Percentiles rank a stretch among this genome's conserved stretches.
phyloP scores from a whole-genome alignment of 2,329 filamentous ascomycete genomes.

The Pseudogymnoascus pannorum region DNA sequence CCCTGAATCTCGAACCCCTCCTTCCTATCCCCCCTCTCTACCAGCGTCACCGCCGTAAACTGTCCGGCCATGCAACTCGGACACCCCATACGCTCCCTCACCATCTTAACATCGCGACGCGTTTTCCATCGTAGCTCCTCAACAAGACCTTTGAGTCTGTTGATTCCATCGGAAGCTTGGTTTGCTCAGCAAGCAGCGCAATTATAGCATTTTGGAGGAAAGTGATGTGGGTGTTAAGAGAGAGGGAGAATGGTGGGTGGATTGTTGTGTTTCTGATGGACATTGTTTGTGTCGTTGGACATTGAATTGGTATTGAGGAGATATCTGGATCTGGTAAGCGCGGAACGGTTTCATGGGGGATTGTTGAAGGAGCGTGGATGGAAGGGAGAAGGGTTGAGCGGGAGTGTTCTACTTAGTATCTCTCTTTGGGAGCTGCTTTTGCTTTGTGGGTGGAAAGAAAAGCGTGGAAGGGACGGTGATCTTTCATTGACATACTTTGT shows the following conservation, averaged over 20 bases:
- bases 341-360: not conserved
- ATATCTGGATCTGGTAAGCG: not conserved
- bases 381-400: not conserved
- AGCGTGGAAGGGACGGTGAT: not conserved
- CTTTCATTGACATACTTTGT: not conserved
- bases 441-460: not conserved
- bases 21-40: not conserved
- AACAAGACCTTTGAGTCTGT: not conserved
- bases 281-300: not conserved
- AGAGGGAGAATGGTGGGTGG: not conserved
- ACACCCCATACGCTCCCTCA: not conserved
- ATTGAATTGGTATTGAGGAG: not conserved
- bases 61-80: not conserved
- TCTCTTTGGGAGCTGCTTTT: not conserved
- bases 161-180: not conserved
- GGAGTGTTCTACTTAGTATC: not conserved
- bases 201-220: not conserved
- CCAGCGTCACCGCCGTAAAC: not conserved
- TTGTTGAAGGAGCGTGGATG: not conserved
- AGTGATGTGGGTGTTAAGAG: not conserved
- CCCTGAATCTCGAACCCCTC: no score
- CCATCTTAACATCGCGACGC: not conserved
- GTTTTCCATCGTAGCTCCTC: not conserved
- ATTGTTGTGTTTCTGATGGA: not conserved
- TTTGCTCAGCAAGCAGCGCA: not conserved